These are phyloP conservation scores for Begonia fuchsioides DNA, from an alignment of 306 rosid genomes.

Conservation along the genomic window DNA sequence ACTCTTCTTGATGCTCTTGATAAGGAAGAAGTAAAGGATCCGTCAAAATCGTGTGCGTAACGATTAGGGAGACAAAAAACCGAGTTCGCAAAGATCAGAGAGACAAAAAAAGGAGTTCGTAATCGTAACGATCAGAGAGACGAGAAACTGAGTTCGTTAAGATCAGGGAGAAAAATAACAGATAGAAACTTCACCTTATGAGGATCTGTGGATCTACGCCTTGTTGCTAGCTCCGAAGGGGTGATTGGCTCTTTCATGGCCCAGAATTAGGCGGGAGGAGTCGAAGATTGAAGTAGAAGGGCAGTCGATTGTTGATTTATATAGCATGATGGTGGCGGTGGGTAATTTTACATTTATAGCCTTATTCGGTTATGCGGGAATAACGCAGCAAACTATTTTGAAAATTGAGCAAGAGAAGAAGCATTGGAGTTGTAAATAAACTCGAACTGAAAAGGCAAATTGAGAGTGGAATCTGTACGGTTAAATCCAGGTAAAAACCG, in stretches of 20 bases:
- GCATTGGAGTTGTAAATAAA: too few relatives aligned
- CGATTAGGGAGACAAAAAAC: background rate
- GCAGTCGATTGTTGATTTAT: too few relatives aligned
- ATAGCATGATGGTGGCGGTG: too few relatives aligned
- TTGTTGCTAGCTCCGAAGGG: conserved; percentile 4
- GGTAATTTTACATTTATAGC: too few relatives aligned
- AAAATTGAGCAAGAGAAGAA: too few relatives aligned
- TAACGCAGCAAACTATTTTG: too few relatives aligned
- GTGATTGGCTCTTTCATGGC: background rate
- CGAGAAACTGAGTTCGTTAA: background rate
- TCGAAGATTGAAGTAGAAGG: background rate
- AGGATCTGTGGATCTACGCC: conserved; percentile 8
- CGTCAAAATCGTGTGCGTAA: background rate
- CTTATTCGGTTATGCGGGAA: too few relatives aligned
- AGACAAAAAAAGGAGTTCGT: too few relatives aligned
- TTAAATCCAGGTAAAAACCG: too few relatives aligned
- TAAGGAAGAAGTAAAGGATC: background rate
- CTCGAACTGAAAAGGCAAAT: too few relatives aligned
- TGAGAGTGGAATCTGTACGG: too few relatives aligned
- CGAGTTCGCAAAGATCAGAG: background rate
- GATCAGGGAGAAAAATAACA: background rate
- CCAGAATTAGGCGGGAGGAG: conserved; percentile 5
- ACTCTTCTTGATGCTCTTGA: conserved; percentile 10
- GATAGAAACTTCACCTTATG: conserved; percentile 7
- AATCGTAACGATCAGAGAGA: background rate